A percentile compares a stretch with the other conserved stretches of the same genome.
These are phyloP conservation scores for Termitomyces sp. DNA, from an alignment of 768 basidiomycete species.

Conservation along the genomic window DNA sequence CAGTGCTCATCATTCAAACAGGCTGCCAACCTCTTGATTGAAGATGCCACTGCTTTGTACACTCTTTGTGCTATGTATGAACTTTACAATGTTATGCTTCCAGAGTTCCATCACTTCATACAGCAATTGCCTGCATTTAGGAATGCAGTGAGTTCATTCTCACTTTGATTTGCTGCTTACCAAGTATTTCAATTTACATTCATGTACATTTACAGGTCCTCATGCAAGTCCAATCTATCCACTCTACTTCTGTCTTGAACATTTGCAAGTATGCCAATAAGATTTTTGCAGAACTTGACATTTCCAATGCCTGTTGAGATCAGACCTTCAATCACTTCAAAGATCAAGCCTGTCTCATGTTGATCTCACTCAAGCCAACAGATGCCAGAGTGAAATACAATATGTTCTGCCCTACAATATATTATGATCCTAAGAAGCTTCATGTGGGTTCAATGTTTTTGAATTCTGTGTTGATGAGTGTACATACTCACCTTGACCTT, in stretches of 20 bases:
- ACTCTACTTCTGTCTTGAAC: too few relatives aligned
- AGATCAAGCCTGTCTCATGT: neutral
- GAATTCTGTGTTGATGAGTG: neutral
- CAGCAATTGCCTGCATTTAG: neutral
- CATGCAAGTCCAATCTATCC: neutral
- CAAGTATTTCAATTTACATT: too few relatives aligned
- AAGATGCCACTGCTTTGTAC: neutral
- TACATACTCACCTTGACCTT: too few relatives aligned
- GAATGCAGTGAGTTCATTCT: neutral
- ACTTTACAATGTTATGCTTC: neutral
- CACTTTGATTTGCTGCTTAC: neutral
- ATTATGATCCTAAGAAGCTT: neutral
- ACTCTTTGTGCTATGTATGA: neutral
- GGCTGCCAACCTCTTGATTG: neutral
- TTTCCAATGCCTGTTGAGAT: neutral
- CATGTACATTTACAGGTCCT: neutral
- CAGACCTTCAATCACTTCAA: neutral
- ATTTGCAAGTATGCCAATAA: too few relatives aligned
- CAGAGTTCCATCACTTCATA: neutral
- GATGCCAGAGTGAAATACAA: neutral
- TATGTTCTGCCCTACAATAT: neutral
- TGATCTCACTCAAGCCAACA: neutral
- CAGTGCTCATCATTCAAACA: neutral
- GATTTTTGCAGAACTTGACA: neutral
- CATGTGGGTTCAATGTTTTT: neutral